A percentile compares a stretch with the other conserved stretches of the same genome.
Conservation (phyloP, 2,329 filamentous ascomycete species). For the Ceratocystis cacaofunesta region DNA sequence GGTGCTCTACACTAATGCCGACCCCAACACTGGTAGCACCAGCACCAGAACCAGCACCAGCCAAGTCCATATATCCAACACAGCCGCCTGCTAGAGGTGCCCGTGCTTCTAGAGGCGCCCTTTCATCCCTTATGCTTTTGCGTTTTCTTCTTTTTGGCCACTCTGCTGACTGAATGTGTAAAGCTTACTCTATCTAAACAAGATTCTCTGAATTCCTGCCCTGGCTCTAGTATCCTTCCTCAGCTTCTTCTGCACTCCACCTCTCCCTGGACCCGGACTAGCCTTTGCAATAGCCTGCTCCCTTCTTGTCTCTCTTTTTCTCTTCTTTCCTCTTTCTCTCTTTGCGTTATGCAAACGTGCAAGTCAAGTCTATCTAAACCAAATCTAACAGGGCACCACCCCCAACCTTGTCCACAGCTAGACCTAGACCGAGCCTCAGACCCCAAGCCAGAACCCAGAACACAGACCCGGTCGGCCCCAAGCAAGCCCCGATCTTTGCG, state of each 20-base stretch:
- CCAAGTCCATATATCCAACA: too few species aligned
- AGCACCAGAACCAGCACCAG: too few species aligned
- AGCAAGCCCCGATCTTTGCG: not conserved
- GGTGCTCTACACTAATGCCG: not conserved
- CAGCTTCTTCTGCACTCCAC: not conserved
- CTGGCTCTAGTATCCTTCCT: not conserved
- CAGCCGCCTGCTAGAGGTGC: too few species aligned
- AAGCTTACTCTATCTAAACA: not conserved
- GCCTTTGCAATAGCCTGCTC: not conserved
- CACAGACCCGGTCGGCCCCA: not conserved
- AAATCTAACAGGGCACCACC: not conserved
- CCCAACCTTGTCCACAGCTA: not conserved
- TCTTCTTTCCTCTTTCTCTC: not conserved
- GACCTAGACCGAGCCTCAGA: not conserved
- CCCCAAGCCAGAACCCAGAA: too few species aligned
- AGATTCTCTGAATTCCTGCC: not conserved
- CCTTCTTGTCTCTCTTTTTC: not conserved
- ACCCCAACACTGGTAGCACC: too few species aligned
- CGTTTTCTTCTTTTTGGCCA: not conserved
- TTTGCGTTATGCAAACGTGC: not conserved
- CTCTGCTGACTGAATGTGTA: not conserved
- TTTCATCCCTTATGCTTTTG: not conserved
- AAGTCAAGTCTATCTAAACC: not conserved
- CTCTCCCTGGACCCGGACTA: slow-evolving; percentile 1
- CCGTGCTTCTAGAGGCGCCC: too few species aligned